Base-by-base conservation (phyloP, 2,329 filamentous ascomycete genomes). In the Fusarium torreyae region DNA sequence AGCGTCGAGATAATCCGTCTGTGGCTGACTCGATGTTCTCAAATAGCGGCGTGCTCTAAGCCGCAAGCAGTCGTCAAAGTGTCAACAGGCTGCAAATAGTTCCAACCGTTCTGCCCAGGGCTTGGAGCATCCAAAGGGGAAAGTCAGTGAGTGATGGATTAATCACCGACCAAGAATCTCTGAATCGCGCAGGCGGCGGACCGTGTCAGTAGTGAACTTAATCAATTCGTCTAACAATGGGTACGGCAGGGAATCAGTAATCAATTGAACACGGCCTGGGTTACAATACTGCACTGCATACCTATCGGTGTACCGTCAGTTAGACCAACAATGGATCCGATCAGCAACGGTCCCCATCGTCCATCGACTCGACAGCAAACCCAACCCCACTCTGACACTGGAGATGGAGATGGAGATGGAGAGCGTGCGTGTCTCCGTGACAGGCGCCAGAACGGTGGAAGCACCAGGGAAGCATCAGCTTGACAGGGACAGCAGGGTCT, bases 381-480 rank as follows among this genome's bases (percentile, higher is more conserved):
- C 31, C 44, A 20, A 34, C 39, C 48, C 60, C 48, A 61, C 59
- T 33, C 20, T 34, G 48, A 55, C 26, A 28, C 31, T 44, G 38
- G 10, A 7, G 8, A 2, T 24, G 22, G 7, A 24, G 22, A 9
- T 28, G 26, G 26, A 28, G 26, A 28, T 9, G 24, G 46, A 53
- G 49, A 39, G 57, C 40, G 57, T 56, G 28, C 49, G 42, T 49
- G 57, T 58, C 63, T 67, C 52, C 24, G 43, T 68, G 52, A 69
- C 49, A 61, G 65, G 60, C 61, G 65, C 65, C 60, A 66, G 60
- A 68, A 68, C 65, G 65, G 65, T 68, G 65, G 66, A 68, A 69
- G 64, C 51, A 59, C 48, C 51, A 68, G 63, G 64, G 64, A 67
- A 63, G 59, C 64, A 60, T 64, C 66, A 59, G 65, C 66, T 68